Evolutionary conservation across 176 grass and related monocot species (phyloP), one percentile per base, ranked within the genome.

Genomic region (Microstegium vimineum): DNA sequence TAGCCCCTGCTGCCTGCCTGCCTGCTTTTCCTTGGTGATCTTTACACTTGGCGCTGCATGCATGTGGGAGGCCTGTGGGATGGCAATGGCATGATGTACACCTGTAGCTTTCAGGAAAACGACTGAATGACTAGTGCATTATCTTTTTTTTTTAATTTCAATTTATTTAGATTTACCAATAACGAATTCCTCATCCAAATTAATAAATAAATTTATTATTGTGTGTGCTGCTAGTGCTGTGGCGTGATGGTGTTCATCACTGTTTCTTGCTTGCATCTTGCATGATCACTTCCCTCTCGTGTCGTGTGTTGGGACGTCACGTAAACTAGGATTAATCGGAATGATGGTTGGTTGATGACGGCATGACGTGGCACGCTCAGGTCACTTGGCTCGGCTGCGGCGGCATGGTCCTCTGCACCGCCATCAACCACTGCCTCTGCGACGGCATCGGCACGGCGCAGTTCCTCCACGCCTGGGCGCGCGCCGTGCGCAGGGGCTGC

Each of bases 341-440:
- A n/a, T 56, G 52, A 62, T 42, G 23, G 9, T 28, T 41, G 35
- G 17, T 14, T 67, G 46, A 37, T 56, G 64, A 46, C 25, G 40
- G 69, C 69, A 46, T 72, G 69, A 27, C 28, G 45, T 62, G 52
- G 33, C 72, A 16, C 40, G 0, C 52, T 1, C 57, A 98, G 95
- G 95, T 91, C 66, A 98, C 95, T 20, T 82, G 87, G 69, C 86
- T 98, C 9, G 90, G 83, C 17, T 98, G 95, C 87, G 95, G 92
- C 35, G 95, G 95, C 18, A 87, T 93, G 84, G 85, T 93, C 23
- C 80, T 98, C 49, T 95, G 90, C 84, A 95, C 90, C 2, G 90
- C 87, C 35, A 95, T 98, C 73, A 95, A 80, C 86, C 95, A 98
- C 86, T 95, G 95, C 75, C 82, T 98, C 72, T 93, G 93, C 66